Base-by-base conservation (phyloP, 169 alveolate species). In the Cryptosporidium viatorum region DNA sequence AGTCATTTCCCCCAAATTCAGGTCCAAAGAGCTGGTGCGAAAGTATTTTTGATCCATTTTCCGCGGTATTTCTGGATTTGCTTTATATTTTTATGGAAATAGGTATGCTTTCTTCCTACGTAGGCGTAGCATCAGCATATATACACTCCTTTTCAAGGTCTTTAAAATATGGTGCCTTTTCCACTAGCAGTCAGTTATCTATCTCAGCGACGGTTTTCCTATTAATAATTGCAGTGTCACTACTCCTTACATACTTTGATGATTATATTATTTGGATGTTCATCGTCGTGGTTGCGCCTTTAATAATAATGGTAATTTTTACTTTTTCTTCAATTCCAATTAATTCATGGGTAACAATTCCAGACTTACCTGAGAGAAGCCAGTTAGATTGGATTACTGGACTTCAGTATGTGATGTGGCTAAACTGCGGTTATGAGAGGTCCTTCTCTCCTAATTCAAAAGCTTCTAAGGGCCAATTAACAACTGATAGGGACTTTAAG, bases 321-420 rank as follows among this genome's bases (percentile, higher is more conserved):
- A 62, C 75, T 45, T 62, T 80, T 31, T 60, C 21, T n/a, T 29
- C 35, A 60, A 62, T 80, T 7, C 89, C 89, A 21, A 39, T 65
- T 9, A 62, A 14, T 26, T 80, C 89, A 21, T 80, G 89, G 89
- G n/a, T 16, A 21, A 31, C 48, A 29, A 71, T 31, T 3, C 67
- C 58, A 26, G 39, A 52, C 21, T 26, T 59, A 60, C 51, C 51
- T 18, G 31, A 37, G 37, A 41, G 41, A 21, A 55, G 26, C 23
- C 45, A 80, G 10, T 31, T 60, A 18, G 35, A 80, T 33, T 80
- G 89, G 89, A 80, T 80, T 21, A 21, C 62, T 23, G 89, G 80
- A 10, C 68, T 80, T 41, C 89, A 80, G 37, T 80, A 80, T n/a
- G 75, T 80, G 31, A 80, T 80, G 89, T 80, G 89, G 89, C 39